A percentile compares a stretch with the other conserved stretches of the same genome.
Conservation (phyloP, 352 stramenopile species). For the Elongisporangium undulatum region DNA sequence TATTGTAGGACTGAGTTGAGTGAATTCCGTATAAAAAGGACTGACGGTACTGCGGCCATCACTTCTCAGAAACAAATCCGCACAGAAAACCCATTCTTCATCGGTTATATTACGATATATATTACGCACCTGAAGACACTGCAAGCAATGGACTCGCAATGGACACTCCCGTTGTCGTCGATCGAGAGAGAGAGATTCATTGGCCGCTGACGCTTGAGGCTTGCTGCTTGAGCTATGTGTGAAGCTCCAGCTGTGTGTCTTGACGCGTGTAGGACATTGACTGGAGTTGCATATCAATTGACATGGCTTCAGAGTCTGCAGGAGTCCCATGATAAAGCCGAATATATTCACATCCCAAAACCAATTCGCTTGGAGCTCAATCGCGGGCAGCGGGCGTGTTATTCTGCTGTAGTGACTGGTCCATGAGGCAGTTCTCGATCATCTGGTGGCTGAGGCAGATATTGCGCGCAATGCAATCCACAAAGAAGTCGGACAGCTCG, state of each 20-base stretch:
- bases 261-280: neutral
- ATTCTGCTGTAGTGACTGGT: slow-evolving; percentile 19
- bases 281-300: neutral
- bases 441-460: slow-evolving; percentile 39
- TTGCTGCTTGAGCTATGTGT: too few species aligned
- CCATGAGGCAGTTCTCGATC: slow-evolving; percentile 45
- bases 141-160: neutral
- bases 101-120: neutral
- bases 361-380: neutral
- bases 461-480: slow-evolving; percentile 29
- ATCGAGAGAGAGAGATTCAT: neutral
- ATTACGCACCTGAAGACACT: neutral
- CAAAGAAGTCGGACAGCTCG: slow-evolving; percentile 32
- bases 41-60: neutral
- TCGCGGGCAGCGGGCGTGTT: neutral
- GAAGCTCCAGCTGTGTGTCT: neutral
- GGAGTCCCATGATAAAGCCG: too few species aligned
- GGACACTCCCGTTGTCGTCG: neutral
- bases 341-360: too few species aligned
- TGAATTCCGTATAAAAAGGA: neutral
- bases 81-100: neutral
- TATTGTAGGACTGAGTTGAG: neutral
- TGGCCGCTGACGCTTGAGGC: neutral
- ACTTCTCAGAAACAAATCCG: too few species aligned
- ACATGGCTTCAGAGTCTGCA: neutral